Evolutionary conservation across 352 stramenopile species (phyloP), one percentile per base, ranked within the genome.

Genomic region (Globisporangium solare): DNA sequence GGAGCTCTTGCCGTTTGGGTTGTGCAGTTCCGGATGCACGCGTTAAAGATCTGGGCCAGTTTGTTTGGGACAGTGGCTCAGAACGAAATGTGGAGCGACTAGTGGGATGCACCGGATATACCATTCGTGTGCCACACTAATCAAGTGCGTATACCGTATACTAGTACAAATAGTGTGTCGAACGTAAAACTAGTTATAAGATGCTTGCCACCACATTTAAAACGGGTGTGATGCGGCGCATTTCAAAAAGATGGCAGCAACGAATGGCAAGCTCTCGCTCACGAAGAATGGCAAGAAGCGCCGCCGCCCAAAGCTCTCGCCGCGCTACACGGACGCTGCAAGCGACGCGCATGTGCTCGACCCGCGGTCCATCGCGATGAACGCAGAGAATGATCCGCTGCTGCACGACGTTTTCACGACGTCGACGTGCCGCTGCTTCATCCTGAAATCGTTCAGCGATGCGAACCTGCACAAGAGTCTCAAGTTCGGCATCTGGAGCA

Each of bases 391-490:
- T 42, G 68, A 60, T 47, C 55, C 73, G 27, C 58, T 82, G 20
- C 66, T 86, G 55, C 77, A 64, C 27, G 74, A 87, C 20, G 57
- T 86, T 10, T 86, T 87, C 48, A 79, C 63, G 20, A 79, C 67
- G 31, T 59, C 74, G 31, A 92, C 74, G 20, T 89, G 78, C 57
- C 78, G 79, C 24, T 93, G 80, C 64, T 93, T 93, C 53, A 79
- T 93, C 48, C 66, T 91, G 64, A 93, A 93, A 64, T 89, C 76
- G 20, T 93, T 93, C 57, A 93, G 83, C 53, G 83, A 93, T 50
- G 77, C 74, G n/a, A 90, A 93, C 51, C 60, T 93, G 45, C 83
- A 93, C 70, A 91, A 89, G 68, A 93, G 83, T 47, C 70, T 93
- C 47, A 93, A 93, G 68, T 93, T 76, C 56, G 83, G 83, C 35